Conservation (phyloP, 164 flowering plant genomes). For the Stephania yunnanensis region DNA sequence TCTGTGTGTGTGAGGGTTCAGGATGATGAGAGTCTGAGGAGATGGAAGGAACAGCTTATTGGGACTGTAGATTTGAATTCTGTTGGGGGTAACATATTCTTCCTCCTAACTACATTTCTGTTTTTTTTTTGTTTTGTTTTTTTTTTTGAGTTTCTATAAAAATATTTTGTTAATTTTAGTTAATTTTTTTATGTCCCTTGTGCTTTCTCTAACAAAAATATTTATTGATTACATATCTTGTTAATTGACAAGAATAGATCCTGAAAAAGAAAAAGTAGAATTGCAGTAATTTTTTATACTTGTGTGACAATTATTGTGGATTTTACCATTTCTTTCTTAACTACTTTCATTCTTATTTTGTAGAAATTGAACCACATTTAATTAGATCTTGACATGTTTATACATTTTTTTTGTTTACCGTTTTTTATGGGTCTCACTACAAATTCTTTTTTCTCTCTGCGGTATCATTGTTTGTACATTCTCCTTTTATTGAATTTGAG, state of each 20-base stretch:
- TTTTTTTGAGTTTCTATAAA: not conserved
- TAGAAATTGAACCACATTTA: not conserved
- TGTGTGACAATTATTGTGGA: not conserved
- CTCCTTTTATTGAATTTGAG: not conserved
- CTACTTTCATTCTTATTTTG: not conserved
- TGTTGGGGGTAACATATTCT: conserved; percentile 26
- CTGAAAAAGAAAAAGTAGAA: not conserved
- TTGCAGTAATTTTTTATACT: not conserved
- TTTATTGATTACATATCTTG: too few relatives aligned
- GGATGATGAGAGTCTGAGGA: conserved; percentile 40
- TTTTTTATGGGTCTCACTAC: too few relatives aligned
- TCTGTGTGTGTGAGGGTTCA: conserved; percentile 11
- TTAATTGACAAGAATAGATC: not conserved
- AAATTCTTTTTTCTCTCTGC: not conserved
- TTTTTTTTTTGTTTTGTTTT: not conserved
- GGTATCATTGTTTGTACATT: not conserved
- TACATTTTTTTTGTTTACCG: too few relatives aligned
- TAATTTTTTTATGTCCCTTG: not conserved
- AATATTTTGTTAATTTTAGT: not conserved
- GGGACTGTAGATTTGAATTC: conserved; percentile 30
- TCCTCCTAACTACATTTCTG: not conserved
- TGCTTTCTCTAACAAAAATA: not conserved
- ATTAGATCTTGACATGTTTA: not conserved
- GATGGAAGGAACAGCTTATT: conserved; percentile 41
- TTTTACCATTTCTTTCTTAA: not conserved